Percentiles rank a stretch among this genome's conserved stretches.
Evolutionary conservation across 208 protist species (phyloP).

Genomic region (Trypanosoma cruzi): DNA sequence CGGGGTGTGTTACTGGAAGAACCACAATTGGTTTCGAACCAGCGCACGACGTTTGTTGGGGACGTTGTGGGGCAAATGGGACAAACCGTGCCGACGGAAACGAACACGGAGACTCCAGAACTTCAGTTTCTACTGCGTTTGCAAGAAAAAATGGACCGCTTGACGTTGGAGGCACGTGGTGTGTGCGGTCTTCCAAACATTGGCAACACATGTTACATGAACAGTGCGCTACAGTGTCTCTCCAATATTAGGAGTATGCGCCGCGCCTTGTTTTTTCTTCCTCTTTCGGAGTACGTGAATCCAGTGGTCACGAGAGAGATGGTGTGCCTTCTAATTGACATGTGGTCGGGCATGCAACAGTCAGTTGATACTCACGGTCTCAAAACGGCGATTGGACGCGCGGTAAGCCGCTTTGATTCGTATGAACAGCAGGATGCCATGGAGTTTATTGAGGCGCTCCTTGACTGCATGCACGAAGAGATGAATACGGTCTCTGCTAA

Average conservation of each 20-base stretch:
- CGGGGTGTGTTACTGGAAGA: not conserved
- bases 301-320: conserved; percentile 52
- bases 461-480: conserved; percentile 92
- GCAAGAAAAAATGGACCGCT: not conserved
- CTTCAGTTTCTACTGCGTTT: conserved; percentile 6
- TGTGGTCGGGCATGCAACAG: conserved; percentile 61
- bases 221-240: conserved; percentile 89
- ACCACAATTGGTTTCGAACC: not conserved
- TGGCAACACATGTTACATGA: conserved; percentile 95
- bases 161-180: conserved; percentile 29
- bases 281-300: conserved; percentile 56
- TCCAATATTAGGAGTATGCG: conserved; percentile 82
- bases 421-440: conserved; percentile 89
- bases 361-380: conserved; percentile 55
- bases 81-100: not conserved
- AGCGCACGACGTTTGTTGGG: conserved; percentile 1
- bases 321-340: conserved; percentile 42
- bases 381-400: conserved; percentile 57
- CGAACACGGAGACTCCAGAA: not conserved
- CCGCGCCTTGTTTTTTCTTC: conserved; percentile 57
- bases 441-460: conserved; percentile 90
- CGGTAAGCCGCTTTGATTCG: conserved; percentile 59
- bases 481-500: conserved; percentile 79
- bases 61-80: not conserved
- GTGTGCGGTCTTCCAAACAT: conserved; percentile 87